phyloP scores from a whole-genome alignment of 495 filamentous ascomycete genomes.

The Aspergillus incahuasiensis region DNA sequence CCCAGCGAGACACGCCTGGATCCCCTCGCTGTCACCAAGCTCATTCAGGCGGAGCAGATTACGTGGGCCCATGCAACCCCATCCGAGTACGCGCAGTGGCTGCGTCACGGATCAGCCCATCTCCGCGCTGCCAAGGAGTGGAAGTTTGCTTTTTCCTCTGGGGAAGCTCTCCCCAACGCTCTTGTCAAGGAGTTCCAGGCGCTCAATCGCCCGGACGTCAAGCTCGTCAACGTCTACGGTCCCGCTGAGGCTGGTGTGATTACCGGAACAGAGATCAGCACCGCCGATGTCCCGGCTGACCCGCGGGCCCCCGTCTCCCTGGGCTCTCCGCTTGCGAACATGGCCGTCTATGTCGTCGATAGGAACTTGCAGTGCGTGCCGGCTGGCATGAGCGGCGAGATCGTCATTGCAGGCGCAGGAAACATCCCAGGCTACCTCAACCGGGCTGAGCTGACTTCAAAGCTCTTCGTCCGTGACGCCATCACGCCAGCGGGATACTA shows the following conservation, averaged over 20 bases:
- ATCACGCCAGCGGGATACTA: not conserved
- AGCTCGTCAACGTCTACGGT: not conserved
- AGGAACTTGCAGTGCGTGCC: constrained; percentile 33
- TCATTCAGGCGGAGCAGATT: not conserved
- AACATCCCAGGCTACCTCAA: constrained; percentile 34
- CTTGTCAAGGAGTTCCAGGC: not conserved
- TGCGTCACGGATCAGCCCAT: not conserved
- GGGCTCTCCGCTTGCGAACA: constrained; percentile 22
- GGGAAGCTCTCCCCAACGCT: not conserved
- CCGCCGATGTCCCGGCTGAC: constrained; percentile 23
- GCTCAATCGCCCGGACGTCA: not conserved
- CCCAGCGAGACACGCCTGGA: not conserved
- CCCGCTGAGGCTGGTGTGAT: constrained; percentile 35
- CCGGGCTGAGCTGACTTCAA: constrained; percentile 28
- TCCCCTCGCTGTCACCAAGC: not conserved
- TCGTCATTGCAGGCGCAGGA: constrained; percentile 32
- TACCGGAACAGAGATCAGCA: constrained; percentile 35
- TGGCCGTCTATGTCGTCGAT: constrained; percentile 42
- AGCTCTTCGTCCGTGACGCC: not conserved
- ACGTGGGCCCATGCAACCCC: not conserved
- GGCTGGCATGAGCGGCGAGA: constrained; percentile 41
- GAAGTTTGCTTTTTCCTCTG: not conserved
- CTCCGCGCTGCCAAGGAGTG: not conserved
- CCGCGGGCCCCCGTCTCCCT: not conserved
- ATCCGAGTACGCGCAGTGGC: not conserved